Base-by-base conservation (phyloP, 768 basidiomycete species). In the Saitozyma podzolica region DNA sequence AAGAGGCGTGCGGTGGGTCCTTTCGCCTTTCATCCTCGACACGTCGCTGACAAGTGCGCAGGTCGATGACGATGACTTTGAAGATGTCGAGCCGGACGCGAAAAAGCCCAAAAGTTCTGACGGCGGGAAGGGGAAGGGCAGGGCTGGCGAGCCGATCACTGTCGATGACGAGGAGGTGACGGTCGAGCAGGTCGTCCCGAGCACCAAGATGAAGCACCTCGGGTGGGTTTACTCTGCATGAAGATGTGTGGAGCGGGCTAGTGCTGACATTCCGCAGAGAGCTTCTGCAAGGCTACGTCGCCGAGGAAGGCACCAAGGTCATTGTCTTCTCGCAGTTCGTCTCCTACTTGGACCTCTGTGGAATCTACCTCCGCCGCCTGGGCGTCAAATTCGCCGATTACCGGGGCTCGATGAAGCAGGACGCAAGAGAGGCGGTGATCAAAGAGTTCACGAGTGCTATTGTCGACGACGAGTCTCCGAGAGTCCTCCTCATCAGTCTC, bases 301-400 rank as follows among this genome's bases (percentile, higher is more conserved):
- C 55, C 40, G 60, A 66, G 88, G 85, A 64, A 62, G 61, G 60
- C 40, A 41, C 50, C 56, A 66, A 66, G 43, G 83, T 84, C 51
- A 74, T 91, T 55, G 79, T 90, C 61, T 82, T 89, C 59, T 89
- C 87, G 0, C 87, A 88, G 73, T 90, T 89, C 86, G 88, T 87
- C 0, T 76, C 81, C 7, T 88, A 85, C 60, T 82, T 91, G 43
- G 82, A 84, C 9, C 81, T 90, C 5, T 83, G 87, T n/a, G 87
- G 84, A 0, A 78, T 84, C 54, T 88, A 87, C 70, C 81, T 91
- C n/a, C 76, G 78, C 0, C 83, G 84, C 68, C 79, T 83, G 9
- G 73, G 67, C 6, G 60, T 76, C 63, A 51, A 60, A 5, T 64
- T 76, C 19, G 61, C 58, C 19, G 62, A 68, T 9, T 82, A 81